phyloP scores from a whole-genome alignment of 1,139 yeast species.

The Taphrina pruni region DNA sequence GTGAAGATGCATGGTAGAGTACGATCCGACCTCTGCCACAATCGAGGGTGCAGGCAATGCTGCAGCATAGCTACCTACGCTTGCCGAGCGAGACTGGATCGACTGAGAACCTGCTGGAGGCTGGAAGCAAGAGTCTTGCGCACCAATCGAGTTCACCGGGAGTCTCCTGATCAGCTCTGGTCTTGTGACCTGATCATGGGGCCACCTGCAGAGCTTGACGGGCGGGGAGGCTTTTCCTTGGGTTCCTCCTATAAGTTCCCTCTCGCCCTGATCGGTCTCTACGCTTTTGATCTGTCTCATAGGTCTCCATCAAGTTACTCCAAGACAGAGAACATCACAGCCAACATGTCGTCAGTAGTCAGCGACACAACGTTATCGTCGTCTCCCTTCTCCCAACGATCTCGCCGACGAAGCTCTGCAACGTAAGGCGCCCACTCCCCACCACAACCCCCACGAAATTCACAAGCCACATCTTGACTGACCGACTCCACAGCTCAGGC shows the following conservation, averaged over 20 bases:
- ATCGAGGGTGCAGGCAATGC: too few relatives aligned
- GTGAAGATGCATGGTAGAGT: too few relatives aligned
- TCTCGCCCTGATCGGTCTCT: background rate
- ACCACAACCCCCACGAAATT: background rate
- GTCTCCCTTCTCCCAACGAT: constrained; percentile 35
- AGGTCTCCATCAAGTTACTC: background rate
- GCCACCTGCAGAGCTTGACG: background rate
- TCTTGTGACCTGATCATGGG: constrained; percentile 10
- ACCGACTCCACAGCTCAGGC: constrained; percentile 21
- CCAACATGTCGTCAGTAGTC: constrained; percentile 33
- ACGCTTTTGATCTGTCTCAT: background rate
- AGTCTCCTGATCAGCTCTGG: constrained; percentile 1
- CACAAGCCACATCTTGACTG: constrained; percentile 14
- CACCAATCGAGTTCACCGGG: constrained; percentile 14
- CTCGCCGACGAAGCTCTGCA: constrained; percentile 37
- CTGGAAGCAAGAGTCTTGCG: background rate
- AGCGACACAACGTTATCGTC: constrained; percentile 33
- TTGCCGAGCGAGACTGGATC: background rate
- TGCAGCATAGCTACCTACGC: background rate
- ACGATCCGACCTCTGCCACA: background rate
- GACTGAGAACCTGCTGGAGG: background rate
- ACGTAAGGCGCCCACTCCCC: background rate
- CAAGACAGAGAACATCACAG: background rate
- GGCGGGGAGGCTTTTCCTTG: constrained; percentile 11
- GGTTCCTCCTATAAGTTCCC: background rate